phyloP scores from a whole-genome alignment of 1,139 yeast species.

The Scheffersomyces insectosa region DNA sequence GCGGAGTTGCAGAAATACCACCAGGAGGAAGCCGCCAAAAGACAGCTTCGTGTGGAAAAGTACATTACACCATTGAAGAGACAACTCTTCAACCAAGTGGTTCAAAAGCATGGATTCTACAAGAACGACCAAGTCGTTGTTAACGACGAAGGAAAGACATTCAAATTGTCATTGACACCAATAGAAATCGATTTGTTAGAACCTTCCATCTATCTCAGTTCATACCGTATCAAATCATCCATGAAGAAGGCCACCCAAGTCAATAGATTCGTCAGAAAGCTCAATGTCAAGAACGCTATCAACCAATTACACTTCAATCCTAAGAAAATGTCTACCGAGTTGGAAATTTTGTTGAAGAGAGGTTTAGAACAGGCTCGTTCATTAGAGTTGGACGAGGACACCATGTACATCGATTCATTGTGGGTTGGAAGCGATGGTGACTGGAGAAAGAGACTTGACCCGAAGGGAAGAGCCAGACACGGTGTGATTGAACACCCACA shows the following conservation, averaged over 20 bases:
- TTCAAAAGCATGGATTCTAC: constrained; percentile 70
- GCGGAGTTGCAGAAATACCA: constrained; percentile 35
- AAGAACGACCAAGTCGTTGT: constrained; percentile 59
- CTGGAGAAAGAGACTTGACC: constrained; percentile 72
- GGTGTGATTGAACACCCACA: constrained; percentile 78
- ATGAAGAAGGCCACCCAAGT: constrained; percentile 87
- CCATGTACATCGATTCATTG: constrained; percentile 72
- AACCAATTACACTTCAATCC: constrained; percentile 90
- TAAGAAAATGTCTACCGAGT: constrained; percentile 77
- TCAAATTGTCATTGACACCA: constrained; percentile 56
- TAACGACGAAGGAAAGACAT: constrained; percentile 44
- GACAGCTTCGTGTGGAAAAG: constrained; percentile 34
- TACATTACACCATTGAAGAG: constrained; percentile 73
- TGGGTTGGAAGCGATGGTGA: constrained; percentile 93
- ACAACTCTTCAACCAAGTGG: constrained; percentile 61
- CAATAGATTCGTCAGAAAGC: constrained; percentile 70
- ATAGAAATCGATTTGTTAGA: constrained; percentile 78
- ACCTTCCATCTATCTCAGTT: constrained; percentile 77
- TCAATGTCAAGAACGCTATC: constrained; percentile 76
- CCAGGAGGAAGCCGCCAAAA: constrained; percentile 26
- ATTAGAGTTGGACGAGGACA: constrained; percentile 59
- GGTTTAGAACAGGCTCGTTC: constrained; percentile 71
- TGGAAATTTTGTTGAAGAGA: constrained; percentile 70
- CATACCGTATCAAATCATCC: constrained; percentile 79
- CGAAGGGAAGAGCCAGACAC: constrained; percentile 87